phyloP scores from a whole-genome alignment of 1,139 yeast species.

The Taphrina pruni region DNA sequence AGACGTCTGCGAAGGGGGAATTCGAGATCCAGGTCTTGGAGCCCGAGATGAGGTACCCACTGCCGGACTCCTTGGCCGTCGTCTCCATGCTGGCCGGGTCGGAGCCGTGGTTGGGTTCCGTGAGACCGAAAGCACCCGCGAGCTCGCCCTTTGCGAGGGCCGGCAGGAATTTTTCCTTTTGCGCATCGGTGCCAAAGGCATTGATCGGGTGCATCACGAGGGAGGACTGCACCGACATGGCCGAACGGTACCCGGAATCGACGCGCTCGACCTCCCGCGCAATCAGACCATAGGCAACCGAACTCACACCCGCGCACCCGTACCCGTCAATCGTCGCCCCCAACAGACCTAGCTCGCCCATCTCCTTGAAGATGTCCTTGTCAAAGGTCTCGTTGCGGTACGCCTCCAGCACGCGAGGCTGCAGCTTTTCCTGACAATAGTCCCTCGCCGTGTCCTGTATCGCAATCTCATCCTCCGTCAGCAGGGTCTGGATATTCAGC shows the following conservation, averaged over 20 bases:
- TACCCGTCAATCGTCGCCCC: constrained; percentile 57
- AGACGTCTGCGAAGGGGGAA: constrained; percentile 57
- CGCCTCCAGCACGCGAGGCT: constrained; percentile 56
- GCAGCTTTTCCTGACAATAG: constrained; percentile 54
- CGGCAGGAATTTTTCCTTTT: constrained; percentile 56
- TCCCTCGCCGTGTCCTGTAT: constrained; percentile 54
- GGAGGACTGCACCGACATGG: constrained; percentile 58
- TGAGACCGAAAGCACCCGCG: constrained; percentile 57
- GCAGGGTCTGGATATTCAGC: constrained; percentile 51
- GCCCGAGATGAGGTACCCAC: constrained; percentile 55
- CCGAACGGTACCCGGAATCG: constrained; percentile 57
- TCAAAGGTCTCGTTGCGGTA: constrained; percentile 55
- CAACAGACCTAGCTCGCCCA: constrained; percentile 56
- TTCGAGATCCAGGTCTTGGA: constrained; percentile 58
- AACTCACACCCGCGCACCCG: constrained; percentile 56
- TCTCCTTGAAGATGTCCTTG: constrained; percentile 49
- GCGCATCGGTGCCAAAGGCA: constrained; percentile 55
- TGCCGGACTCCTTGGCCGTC: constrained; percentile 53
- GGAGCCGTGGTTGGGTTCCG: constrained; percentile 58
- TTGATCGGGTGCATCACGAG: constrained; percentile 57
- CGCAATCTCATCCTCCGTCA: constrained; percentile 56
- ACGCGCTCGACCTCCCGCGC: constrained; percentile 58
- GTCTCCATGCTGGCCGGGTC: constrained; percentile 59
- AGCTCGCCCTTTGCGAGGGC: constrained; percentile 56
- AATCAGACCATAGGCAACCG: constrained; percentile 56